A percentile compares a stretch with the other conserved stretches of the same genome.
phyloP scores from a whole-genome alignment of 2,329 filamentous ascomycete genomes.

The Cordyceps javanica region DNA sequence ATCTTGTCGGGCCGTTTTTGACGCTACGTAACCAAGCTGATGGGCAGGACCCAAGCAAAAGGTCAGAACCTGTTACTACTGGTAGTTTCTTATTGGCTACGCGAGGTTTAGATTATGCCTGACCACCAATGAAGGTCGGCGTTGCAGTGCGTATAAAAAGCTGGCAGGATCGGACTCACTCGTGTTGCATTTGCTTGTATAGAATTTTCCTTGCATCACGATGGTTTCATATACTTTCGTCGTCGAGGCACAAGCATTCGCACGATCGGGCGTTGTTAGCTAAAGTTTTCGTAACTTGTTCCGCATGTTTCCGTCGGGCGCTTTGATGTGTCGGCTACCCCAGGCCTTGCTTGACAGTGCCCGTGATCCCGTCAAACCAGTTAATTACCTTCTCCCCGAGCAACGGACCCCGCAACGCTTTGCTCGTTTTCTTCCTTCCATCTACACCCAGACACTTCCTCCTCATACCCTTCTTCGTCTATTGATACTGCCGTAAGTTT shows the following conservation, averaged over 20 bases:
- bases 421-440: not conserved
- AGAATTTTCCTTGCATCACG: not conserved
- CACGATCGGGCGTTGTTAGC: not conserved
- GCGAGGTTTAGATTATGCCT: not conserved
- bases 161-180: not conserved
- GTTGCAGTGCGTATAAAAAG: not conserved
- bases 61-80: not conserved
- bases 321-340: not conserved
- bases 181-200: not conserved
- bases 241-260: not conserved
- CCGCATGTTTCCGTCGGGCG: conserved; percentile 13
- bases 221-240: not conserved
- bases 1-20: not conserved
- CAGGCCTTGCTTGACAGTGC: not conserved
- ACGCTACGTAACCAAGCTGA: not conserved
- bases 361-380: conserved; percentile 5
- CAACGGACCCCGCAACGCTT: not conserved
- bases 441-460: not conserved
- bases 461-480: not conserved
- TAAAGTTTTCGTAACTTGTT: conserved; percentile 7
- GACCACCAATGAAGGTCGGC: not conserved
- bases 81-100: not conserved
- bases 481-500: not conserved
- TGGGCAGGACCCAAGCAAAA: not conserved
- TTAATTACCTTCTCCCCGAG: not conserved